Evolutionary conservation across 805 yeast genomes (phyloP), one percentile per base, ranked within the genome.

Genomic region (Kazachstania martiniae): DNA sequence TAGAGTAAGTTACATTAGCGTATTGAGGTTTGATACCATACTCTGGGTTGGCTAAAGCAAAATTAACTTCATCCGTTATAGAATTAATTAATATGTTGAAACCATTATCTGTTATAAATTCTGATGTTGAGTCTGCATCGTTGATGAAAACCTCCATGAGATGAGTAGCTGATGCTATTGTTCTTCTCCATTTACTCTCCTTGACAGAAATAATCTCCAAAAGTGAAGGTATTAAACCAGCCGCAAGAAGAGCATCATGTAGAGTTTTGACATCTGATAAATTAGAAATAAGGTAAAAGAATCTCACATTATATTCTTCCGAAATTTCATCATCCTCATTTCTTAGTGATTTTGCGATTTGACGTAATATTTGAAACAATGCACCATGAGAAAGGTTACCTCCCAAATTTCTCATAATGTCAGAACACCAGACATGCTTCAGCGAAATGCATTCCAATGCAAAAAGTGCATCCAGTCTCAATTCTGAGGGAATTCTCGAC

Each of bases 361-460:
- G 64, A 35, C 87, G 69, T 18, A 86, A 52, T 19, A 77, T 69
- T 47, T 82, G 86, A 59, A 80, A 82, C 25, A 87, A 49, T 9
- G 75, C 58, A 1, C 96, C 96, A 55, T 87, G 95, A 38, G 77
- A 74, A 25, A 87, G 85, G 51, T 84, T 84, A 8, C 91, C 95
- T 14, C 91, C 84, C 41, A 86, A 54, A 9, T 82, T 75, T 36
- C 85, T 67, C 33, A 86, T 65, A 15, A 87, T 65, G 42, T 86
- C 95, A 31, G 77, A 65, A 12, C 87, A 77, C 72, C 86, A 79
- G 4, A 68, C 67, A 29, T 74, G 73, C 46, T 74, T 75, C 14
- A 69, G 61, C 1, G 94, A 69, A 5, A 84, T 72, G 39, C 77
- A 71, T 39, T 80, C 81, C 32, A 87, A 62, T 0, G 87, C 70